These are phyloP conservation scores for Nicotiana obtusifolia DNA, from an alignment of 257 asterid genomes.

Conservation along the genomic window DNA sequence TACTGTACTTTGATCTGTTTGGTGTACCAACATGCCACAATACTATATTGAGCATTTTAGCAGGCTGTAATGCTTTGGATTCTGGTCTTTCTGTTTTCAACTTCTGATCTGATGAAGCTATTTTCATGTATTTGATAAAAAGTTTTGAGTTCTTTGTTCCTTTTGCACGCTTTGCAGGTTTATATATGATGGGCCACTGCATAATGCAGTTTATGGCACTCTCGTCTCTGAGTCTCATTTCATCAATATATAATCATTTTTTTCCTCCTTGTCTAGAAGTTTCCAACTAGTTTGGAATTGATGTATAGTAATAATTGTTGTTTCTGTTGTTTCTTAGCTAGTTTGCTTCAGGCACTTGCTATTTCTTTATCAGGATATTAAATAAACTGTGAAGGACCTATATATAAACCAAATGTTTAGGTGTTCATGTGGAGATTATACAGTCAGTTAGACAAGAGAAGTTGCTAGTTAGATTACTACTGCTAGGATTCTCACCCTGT, in stretches of 20 bases:
- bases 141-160: neutral
- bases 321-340: neutral
- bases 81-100: neutral
- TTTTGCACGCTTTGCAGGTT: neutral
- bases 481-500: neutral
- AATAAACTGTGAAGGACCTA: neutral
- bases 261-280: neutral
- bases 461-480: neutral
- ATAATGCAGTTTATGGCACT: neutral
- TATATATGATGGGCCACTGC: neutral
- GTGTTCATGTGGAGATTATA: neutral
- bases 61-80: neutral
- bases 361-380: neutral
- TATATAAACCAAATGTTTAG: neutral
- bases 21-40: neutral
- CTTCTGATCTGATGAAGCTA: neutral
- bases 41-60: neutral
- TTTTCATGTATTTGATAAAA: neutral
- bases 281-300: neutral
- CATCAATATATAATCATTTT: neutral
- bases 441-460: neutral
- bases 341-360: neutral
- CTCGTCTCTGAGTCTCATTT: neutral
- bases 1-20: neutral
- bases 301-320: neutral